phyloP scores from a whole-genome alignment of 2,329 filamentous ascomycete genomes.

The Rhynchosporium agropyri region DNA sequence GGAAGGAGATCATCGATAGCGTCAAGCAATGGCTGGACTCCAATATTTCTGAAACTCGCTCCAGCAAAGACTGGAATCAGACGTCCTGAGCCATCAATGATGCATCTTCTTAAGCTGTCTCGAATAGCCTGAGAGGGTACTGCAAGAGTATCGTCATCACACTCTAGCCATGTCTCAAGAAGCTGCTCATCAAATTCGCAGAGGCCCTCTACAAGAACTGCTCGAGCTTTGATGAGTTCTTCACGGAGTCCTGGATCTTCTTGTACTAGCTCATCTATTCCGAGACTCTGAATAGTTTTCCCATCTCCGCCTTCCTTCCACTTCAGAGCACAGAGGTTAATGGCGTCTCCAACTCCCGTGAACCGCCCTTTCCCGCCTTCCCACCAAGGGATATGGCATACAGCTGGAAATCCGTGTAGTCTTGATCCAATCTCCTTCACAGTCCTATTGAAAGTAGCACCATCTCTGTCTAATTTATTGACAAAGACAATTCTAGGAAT shows the following conservation, averaged over 20 bases:
- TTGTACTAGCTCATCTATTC: slow-evolving; percentile 54
- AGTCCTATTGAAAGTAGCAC: slow-evolving; percentile 79
- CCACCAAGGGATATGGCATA: slow-evolving; percentile 97
- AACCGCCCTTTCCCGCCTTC: slow-evolving; percentile 72
- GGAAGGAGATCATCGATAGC: slow-evolving; percentile 87
- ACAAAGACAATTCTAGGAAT: slow-evolving; percentile 83
- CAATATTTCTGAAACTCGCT: slow-evolving; percentile 91
- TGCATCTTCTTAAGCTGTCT: slow-evolving; percentile 71
- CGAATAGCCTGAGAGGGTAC: slow-evolving; percentile 70
- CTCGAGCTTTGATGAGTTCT: slow-evolving; percentile 76
- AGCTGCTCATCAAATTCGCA: slow-evolving; percentile 88
- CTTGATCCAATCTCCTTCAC: slow-evolving; percentile 82
- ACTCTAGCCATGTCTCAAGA: slow-evolving; percentile 80
- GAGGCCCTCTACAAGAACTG: slow-evolving; percentile 77
- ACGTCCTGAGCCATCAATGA: slow-evolving; percentile 68
- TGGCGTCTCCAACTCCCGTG: slow-evolving; percentile 80
- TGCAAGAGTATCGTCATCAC: slow-evolving; percentile 70
- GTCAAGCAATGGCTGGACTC: slow-evolving; percentile 88
- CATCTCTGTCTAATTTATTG: slow-evolving; percentile 84
- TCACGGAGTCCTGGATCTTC: slow-evolving; percentile 54
- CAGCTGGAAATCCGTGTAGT: slow-evolving; percentile 80
- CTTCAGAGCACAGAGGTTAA: slow-evolving; percentile 72
- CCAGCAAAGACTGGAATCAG: slow-evolving; percentile 88
- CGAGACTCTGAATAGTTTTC: slow-evolving; percentile 59
- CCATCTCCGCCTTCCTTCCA: slow-evolving; percentile 72